Base-by-base conservation (phyloP, 2,329 filamentous ascomycete species). In the Alternaria panax region DNA sequence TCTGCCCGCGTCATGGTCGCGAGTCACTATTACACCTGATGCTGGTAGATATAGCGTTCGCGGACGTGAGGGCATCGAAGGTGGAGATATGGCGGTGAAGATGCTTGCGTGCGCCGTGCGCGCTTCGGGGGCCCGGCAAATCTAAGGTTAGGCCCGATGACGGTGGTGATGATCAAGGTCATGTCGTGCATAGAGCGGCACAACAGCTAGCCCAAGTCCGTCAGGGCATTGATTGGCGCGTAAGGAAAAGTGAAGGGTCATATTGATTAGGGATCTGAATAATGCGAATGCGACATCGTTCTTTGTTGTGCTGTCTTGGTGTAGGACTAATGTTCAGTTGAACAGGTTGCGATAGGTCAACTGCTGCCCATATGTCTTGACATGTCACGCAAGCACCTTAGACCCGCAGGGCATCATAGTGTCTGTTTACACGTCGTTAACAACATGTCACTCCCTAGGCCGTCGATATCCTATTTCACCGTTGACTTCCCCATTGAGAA, bases 11-110 rank as follows among this genome's bases (percentile, higher is more conserved):
- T 40, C 30, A 34, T 46, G 24, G n/a, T 53, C 5, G 51, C 51
- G 51, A 62, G 45, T 59, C 61, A 58, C 28, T 12, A 30, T 28
- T 11, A 42, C 38, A 36, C 28, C 27, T 36, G 32, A 61, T 51
- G 18, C 41, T 51, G 45, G 45, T 51, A 56, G 27, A 48, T 40
- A 47, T 51, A 54, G 43, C 50, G 48, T 45, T 36, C 16, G 54
- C 48, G 43, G 43, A 46, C 20, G 50, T 51, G 38, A 16, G 38
- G 40, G 41, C 40, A 30, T 25, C 12, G 32, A 46, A 36, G 30
- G 47, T 28, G 40, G 24, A 42, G 55, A 64, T 59, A 51, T 60
- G 62, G 68, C 70, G 70, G 70, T 72, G 67, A 66, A 60, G 66
- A 48, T 57, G 30, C n/a, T 43, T 63, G 30, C 53, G 50, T 62